A percentile compares a stretch with the other conserved stretches of the same genome.
phyloP scores from a whole-genome alignment of 148 eudicot genomes.

The Vaccinium vitisidaea region DNA sequence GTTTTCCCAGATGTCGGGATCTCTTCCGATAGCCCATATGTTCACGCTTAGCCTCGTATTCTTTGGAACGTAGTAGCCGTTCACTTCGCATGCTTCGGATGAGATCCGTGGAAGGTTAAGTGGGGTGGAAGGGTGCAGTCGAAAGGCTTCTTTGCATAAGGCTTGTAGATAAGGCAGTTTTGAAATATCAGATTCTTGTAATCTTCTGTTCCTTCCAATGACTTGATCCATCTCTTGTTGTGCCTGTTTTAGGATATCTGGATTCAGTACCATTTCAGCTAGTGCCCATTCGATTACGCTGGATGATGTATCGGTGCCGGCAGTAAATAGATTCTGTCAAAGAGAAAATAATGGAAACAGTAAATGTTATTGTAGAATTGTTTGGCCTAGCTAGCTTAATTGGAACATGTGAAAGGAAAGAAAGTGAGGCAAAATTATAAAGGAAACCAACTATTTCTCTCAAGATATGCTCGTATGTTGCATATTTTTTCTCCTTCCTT shows the following conservation, averaged over 20 bases:
- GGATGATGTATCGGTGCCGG: conserved; percentile 44
- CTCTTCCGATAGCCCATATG: conserved; percentile 29
- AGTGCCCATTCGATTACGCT: conserved; percentile 13
- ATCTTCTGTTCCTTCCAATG: conserved; percentile 22
- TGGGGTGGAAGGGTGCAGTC: conserved; percentile 40
- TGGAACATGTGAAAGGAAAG: not conserved
- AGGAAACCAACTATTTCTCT: not conserved
- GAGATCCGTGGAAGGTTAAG: conserved; percentile 28
- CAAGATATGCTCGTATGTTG: not conserved
- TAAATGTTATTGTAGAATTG: not conserved
- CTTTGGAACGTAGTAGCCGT: conserved; percentile 36
- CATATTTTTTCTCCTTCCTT: no score
- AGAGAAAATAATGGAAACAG: no score
- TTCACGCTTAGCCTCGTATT: conserved; percentile 30
- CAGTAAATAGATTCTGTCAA: conserved; percentile 26
- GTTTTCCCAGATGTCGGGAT: not conserved
- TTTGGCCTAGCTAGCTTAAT: not conserved
- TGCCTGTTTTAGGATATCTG: conserved; percentile 13
- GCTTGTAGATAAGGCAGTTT: conserved; percentile 38
- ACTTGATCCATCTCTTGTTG: conserved; percentile 30
- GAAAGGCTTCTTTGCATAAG: conserved; percentile 33
- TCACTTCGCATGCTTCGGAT: conserved; percentile 22
- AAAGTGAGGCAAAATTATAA: not conserved
- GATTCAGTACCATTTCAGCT: conserved; percentile 32
- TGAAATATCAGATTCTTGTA: conserved; percentile 36